Percentiles rank a stretch among this genome's conserved stretches.
phyloP scores from a whole-genome alignment of 2,329 filamentous ascomycete species.

The Clathrospora elynae region DNA sequence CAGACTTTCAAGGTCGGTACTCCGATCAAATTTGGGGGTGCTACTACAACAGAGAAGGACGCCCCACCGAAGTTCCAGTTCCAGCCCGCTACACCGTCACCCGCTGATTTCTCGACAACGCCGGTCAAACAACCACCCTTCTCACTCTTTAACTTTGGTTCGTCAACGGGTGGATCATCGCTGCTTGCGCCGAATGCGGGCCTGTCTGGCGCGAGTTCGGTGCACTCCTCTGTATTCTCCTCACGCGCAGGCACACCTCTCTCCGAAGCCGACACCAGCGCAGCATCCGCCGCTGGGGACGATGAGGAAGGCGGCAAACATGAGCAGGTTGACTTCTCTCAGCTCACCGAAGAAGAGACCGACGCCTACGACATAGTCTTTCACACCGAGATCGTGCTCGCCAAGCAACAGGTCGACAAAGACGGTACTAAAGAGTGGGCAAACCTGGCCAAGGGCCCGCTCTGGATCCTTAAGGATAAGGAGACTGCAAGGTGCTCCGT shows the following conservation, averaged over 20 bases:
- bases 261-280: slow-evolving; percentile 42
- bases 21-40: slow-evolving; percentile 44
- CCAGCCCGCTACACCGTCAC: slow-evolving; percentile 34
- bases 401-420: slow-evolving; percentile 36
- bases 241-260: slow-evolving; percentile 46
- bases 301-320: slow-evolving; percentile 38
- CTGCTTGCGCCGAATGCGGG: slow-evolving; percentile 27
- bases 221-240: slow-evolving; percentile 37
- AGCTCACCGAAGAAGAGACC: slow-evolving; percentile 42
- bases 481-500: slow-evolving; percentile 39
- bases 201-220: slow-evolving; percentile 29
- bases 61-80: slow-evolving; percentile 32
- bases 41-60: slow-evolving; percentile 28
- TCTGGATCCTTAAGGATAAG: slow-evolving; percentile 48
- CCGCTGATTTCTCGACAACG: slow-evolving; percentile 35
- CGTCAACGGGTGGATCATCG: slow-evolving; percentile 21
- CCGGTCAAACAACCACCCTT: slow-evolving; percentile 33
- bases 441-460: slow-evolving; percentile 38
- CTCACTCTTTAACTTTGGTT: slow-evolving; percentile 33
- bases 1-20: slow-evolving; percentile 46
- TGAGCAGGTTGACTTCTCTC: slow-evolving; percentile 38
- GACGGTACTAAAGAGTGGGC: slow-evolving; percentile 39
- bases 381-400: slow-evolving; percentile 34
- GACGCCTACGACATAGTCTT: slow-evolving; percentile 43
- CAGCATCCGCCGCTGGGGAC: slow-evolving; percentile 35